Percentiles rank a stretch among this genome's conserved stretches.
These are phyloP conservation scores for Ascochyta lentis DNA, from an alignment of 2,329 filamentous ascomycete genomes.

Conservation along the genomic window DNA sequence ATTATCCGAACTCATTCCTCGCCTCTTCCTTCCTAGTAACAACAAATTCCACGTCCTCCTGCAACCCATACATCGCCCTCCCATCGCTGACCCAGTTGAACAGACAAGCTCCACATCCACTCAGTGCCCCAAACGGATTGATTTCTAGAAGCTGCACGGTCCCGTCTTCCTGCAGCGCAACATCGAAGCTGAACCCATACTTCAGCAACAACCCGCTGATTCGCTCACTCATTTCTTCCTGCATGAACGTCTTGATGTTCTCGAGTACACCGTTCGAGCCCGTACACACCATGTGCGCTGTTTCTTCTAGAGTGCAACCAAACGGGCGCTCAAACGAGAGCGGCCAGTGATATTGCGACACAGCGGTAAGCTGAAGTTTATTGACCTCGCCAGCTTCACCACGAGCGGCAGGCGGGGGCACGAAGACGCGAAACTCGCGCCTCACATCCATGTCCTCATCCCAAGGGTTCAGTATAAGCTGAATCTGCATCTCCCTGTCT, in stretches of 20 bases:
- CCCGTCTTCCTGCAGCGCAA: neutral
- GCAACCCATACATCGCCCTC: constrained; percentile 46
- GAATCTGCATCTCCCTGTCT: neutral
- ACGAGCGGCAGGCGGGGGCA: neutral
- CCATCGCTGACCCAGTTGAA: constrained; percentile 56
- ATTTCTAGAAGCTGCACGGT: neutral
- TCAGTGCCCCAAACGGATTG: constrained; percentile 53
- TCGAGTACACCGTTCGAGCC: neutral
- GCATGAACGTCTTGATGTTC: neutral
- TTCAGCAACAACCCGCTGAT: neutral
- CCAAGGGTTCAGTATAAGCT: neutral
- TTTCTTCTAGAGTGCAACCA: neutral
- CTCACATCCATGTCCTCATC: neutral
- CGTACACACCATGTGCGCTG: neutral
- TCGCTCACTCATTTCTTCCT: neutral
- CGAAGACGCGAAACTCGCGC: constrained; percentile 1
- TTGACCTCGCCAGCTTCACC: neutral
- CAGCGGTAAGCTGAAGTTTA: neutral
- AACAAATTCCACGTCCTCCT: constrained; percentile 13
- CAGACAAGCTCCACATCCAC: constrained; percentile 55
- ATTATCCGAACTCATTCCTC: no score
- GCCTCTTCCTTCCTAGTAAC: constrained; percentile 3
- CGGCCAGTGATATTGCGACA: neutral
- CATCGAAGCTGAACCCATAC: neutral
- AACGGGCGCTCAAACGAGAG: neutral